Evolutionary conservation across 148 eudicot genomes (phyloP).

Genomic region (Simmondsia chinensis): DNA sequence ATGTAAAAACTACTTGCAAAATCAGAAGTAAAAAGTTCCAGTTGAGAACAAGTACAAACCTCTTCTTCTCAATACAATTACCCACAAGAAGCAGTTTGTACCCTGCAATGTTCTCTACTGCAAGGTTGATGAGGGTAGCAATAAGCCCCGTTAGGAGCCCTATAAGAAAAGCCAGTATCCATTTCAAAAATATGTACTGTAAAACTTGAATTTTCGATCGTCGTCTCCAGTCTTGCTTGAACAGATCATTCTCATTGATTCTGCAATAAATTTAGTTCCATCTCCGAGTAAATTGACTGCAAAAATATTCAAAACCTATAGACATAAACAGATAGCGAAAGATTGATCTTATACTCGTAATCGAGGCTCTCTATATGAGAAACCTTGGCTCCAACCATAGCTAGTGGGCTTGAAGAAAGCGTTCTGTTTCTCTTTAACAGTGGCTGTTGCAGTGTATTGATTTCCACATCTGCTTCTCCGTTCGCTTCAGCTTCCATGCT

Average conservation of each 20-base stretch:
- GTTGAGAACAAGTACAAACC: too few species aligned
- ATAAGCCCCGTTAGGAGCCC: conserved; percentile 33
- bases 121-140: conserved; percentile 31
- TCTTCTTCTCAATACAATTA: conserved; percentile 14
- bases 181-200: conserved; percentile 29
- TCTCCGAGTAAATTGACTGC: not conserved
- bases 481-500: conserved; percentile 23
- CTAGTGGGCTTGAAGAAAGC: conserved; percentile 58
- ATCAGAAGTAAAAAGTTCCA: too few species aligned
- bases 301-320: not conserved
- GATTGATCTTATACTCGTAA: conserved; percentile 46
- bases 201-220: conserved; percentile 27
- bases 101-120: conserved; percentile 38
- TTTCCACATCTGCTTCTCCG: conserved; percentile 42
- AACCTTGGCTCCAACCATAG: conserved; percentile 82
- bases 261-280: conserved; percentile 15
- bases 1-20: too few species aligned
- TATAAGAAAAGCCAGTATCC: conserved; percentile 30
- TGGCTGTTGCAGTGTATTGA: conserved; percentile 35
- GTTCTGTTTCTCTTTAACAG: conserved; percentile 52
- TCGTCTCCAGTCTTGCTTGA: conserved; percentile 39
- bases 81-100: conserved; percentile 34
- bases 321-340: not conserved
- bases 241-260: conserved; percentile 35
- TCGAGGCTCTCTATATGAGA: conserved; percentile 75